Base-by-base conservation (phyloP, 768 basidiomycete species). In the Amanita phalloides region DNA sequence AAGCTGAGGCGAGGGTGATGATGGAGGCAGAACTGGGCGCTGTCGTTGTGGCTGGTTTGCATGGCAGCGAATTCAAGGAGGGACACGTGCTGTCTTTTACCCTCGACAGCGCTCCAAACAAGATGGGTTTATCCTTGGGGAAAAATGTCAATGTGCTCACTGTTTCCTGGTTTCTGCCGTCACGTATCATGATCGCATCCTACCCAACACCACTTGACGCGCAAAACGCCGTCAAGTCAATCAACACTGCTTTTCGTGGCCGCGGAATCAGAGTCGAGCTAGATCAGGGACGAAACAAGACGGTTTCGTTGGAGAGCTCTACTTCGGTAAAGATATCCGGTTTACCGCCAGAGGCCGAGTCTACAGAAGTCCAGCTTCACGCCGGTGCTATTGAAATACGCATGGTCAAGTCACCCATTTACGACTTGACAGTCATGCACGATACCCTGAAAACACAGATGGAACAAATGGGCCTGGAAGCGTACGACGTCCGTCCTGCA, bases 81-180 rank as follows among this genome's bases (percentile, higher is more conserved):
- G 38, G 17, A 41, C n/a, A 46, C 23, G 20, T 32, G 3, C 9
- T 35, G 20, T 46, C 30, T 5, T 32, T 46, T 33, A 10, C 8
- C 20, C 17, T 47, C n/a, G 33, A 81, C 45, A 77, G 70, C 3
- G 63, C 71, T 46, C 53, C 65, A 9, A 68, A 68, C 38, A 66
- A 69, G 6, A 77, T 78, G 77, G 71, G 58, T n/a, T 63, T 61
- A 11, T 55, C 64, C 3, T 25, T 23, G 7, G 41, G 20, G 17
- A 26, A 62, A 2, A 66, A 67, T 32, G 43, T 61, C 6, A 66
- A 77, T 11, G 65, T 69, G 32, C 57, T 83, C 47, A 71, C 70
- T 0, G 68, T 82, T 41, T 72, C 70, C 9, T 85, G 81, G 78
- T 67, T 62, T 5, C 62, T 64, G 0, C 79, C 80, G 1, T 75